Evolutionary conservation across 371 early-diverging fungal genomes (phyloP).

Genomic region (Nematocida sp.): DNA sequence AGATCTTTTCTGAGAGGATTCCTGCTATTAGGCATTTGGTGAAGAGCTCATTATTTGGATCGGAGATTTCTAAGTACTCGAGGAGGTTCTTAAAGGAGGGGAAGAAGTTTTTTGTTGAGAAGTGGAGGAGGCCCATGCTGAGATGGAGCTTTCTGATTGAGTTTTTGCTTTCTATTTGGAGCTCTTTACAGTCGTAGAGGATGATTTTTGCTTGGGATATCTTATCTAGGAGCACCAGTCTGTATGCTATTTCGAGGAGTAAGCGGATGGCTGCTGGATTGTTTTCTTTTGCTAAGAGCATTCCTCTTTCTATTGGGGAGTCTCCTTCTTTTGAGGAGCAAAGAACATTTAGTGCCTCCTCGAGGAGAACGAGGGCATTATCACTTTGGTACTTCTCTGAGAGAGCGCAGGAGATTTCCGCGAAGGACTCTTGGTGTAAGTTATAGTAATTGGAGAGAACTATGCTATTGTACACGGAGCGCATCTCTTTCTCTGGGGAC

Average conservation of each 20-base stretch:
- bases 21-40: slow-evolving; percentile 13
- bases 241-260: slow-evolving; percentile 28
- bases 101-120: slow-evolving; percentile 27
- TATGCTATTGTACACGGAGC: slow-evolving; percentile 12
- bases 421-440: slow-evolving; percentile 3
- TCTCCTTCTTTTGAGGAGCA: not conserved
- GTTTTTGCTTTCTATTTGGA: slow-evolving; percentile 37
- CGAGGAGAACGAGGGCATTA: slow-evolving; percentile 8
- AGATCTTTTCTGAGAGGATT: slow-evolving; percentile 15
- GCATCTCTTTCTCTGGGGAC: not conserved
- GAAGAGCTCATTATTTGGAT: not conserved
- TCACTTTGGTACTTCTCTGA: not conserved
- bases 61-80: slow-evolving; percentile 22
- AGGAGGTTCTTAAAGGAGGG: slow-evolving; percentile 28
- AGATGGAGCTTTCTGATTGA: slow-evolving; percentile 18
- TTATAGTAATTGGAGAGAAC: slow-evolving; percentile 38
- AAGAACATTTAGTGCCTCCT: slow-evolving; percentile 17
- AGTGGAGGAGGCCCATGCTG: slow-evolving; percentile 28
- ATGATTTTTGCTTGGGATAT: slow-evolving; percentile 26
- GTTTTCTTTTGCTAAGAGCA: not conserved
- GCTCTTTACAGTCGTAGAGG: slow-evolving; percentile 45
- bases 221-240: not conserved
- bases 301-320: not conserved
- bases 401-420: slow-evolving; percentile 17
- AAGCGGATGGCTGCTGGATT: not conserved